phyloP scores from a whole-genome alignment of 495 filamentous ascomycete species.

The Opeltia flavorubescens region DNA sequence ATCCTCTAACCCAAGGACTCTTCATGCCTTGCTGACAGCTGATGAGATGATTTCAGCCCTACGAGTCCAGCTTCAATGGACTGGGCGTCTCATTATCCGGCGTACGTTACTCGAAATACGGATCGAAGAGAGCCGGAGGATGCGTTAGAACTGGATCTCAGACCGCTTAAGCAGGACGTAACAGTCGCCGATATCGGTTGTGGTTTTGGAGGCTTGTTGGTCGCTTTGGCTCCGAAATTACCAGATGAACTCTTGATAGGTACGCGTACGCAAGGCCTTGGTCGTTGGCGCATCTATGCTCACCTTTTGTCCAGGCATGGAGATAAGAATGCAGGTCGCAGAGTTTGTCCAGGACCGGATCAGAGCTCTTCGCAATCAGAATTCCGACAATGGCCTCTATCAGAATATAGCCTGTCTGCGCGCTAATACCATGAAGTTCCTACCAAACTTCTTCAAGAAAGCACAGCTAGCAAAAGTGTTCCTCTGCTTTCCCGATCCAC shows the following conservation, averaged over 20 bases:
- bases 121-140: slow-evolving; percentile 4
- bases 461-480: slow-evolving; percentile 75
- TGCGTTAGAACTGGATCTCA: slow-evolving; percentile 10
- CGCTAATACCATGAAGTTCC: slow-evolving; percentile 95
- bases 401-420: slow-evolving; percentile 78
- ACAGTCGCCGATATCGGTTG: slow-evolving; percentile 97
- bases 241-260: slow-evolving; percentile 75
- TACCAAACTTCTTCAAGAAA: slow-evolving; percentile 82
- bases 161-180: slow-evolving; percentile 48
- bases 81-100: slow-evolving; percentile 77
- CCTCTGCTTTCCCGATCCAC: slow-evolving; percentile 95
- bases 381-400: slow-evolving; percentile 36
- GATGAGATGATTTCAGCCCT: slow-evolving; percentile 43
- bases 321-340: slow-evolving; percentile 79
- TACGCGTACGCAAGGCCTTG: slow-evolving; percentile 19
- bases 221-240: slow-evolving; percentile 68
- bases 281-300: background rate
- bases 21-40: slow-evolving; percentile 1
- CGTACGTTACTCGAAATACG: slow-evolving; percentile 34
- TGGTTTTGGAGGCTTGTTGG: slow-evolving; percentile 81
- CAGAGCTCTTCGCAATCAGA: slow-evolving; percentile 57
- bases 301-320: slow-evolving; percentile 40
- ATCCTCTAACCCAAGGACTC: background rate
- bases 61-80: slow-evolving; percentile 71
- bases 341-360: slow-evolving; percentile 81